Base-by-base conservation (phyloP, 1,139 yeast species). In the Taiozyma onychis region DNA sequence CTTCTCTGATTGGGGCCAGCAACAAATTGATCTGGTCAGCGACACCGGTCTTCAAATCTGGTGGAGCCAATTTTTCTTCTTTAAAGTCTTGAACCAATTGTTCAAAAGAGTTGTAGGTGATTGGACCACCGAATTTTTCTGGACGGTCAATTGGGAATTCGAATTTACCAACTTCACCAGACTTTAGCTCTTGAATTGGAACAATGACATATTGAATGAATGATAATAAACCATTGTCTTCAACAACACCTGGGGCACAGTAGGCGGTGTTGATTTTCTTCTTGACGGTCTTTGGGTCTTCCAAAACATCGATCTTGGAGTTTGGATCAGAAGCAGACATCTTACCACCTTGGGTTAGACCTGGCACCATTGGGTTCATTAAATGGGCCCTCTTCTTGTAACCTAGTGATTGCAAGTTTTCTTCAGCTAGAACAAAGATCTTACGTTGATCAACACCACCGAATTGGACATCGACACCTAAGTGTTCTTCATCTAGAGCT, bases 361-460 rank as follows among this genome's bases (percentile, higher is more conserved):
- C 99, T 45, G 99, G 99, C 44, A 95, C 96, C 99, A 95, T 93
- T 50, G 89, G 91, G 74, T 93, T 95, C 99, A 95, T 95, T 67
- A 95, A 78, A 72, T 95, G 99, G 34, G 95, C 98, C 66, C 99
- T 84, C 77, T 95, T 95, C 73, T 88, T 88, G 83, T 91, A 93
- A 41, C 98, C 97, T 52, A 95, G 65, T 47, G 82, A 67, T 47
- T 84, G 93, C 65, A 95, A 80, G 72, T 88, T 85, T 72, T 95
- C 99, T 71, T 95, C 99, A 8, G 99, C 99, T 54, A 95, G 78
- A 41, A 91, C 97, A 62, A 95, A 95, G 64, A 95, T 95, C 75
- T 95, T 95, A 71, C 99, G 84, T 75, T 95, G 99, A 69, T 95
- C 99, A 49, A 93, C 96, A 68, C 99, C 99, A 57, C 99, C 99